These are phyloP conservation scores for Psilocybe cyanescens DNA, from an alignment of 768 basidiomycete species.

Conservation along the genomic window DNA sequence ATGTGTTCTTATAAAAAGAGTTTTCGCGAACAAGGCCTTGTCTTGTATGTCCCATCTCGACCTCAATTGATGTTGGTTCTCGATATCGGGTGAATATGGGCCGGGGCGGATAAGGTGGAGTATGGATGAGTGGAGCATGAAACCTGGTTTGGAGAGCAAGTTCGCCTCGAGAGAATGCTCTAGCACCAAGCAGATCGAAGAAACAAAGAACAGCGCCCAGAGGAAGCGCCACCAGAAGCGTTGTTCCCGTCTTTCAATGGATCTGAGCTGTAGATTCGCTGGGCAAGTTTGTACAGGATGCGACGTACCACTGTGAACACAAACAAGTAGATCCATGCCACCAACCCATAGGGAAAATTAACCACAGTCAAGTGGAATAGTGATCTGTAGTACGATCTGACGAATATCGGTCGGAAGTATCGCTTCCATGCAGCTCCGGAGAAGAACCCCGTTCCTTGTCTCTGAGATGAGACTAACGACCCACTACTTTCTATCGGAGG, in stretches of 20 bases:
- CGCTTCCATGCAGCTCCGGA: slow-evolving; percentile 44
- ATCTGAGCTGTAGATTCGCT: neutral
- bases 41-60: slow-evolving; percentile 45
- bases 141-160: slow-evolving; percentile 71
- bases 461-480: slow-evolving; percentile 11
- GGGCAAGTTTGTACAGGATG: neutral
- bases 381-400: slow-evolving; percentile 62
- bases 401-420: slow-evolving; percentile 69
- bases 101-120: slow-evolving; percentile 64
- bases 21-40: slow-evolving; percentile 51
- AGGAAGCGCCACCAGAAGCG: slow-evolving; percentile 77
- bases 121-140: slow-evolving; percentile 63
- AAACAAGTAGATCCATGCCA: slow-evolving; percentile 81
- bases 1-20: slow-evolving; percentile 82
- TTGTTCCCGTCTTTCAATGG: slow-evolving; percentile 67
- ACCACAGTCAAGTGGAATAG: slow-evolving; percentile 71
- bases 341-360: slow-evolving; percentile 80
- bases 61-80: slow-evolving; percentile 48
- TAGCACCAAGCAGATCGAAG: slow-evolving; percentile 74
- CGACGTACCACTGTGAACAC: slow-evolving; percentile 78
- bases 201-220: slow-evolving; percentile 80
- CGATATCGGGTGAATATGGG: slow-evolving; percentile 77
- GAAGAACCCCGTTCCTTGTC: slow-evolving; percentile 28
- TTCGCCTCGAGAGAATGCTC: slow-evolving; percentile 74
- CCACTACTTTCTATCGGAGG: slow-evolving; percentile 21